These are phyloP conservation scores for Zygoascus tannicola DNA, from an alignment of 805 yeast genomes.

Conservation along the genomic window DNA sequence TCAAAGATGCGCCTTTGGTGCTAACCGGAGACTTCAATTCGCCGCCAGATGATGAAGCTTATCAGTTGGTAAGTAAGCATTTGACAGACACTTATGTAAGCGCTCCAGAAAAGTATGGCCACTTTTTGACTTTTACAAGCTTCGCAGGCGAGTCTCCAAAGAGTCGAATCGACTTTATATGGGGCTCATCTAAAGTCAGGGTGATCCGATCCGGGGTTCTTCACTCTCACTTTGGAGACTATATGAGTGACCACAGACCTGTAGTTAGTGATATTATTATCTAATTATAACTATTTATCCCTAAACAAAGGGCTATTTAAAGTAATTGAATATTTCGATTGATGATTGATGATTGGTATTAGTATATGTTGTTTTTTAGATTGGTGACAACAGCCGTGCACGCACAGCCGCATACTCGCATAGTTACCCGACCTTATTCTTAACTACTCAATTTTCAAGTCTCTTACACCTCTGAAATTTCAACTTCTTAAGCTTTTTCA, in stretches of 20 bases:
- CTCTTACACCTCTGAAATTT: too few relatives aligned
- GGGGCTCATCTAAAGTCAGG: conserved; percentile 28
- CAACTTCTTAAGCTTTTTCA: too few relatives aligned
- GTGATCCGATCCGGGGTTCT: conserved; percentile 13
- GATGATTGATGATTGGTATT: too few relatives aligned
- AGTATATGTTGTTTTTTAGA: too few relatives aligned
- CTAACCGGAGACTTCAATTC: conserved; percentile 54
- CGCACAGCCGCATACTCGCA: too few relatives aligned
- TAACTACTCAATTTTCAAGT: too few relatives aligned
- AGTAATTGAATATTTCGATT: too few relatives aligned
- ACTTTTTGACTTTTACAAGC: conserved; percentile 39
- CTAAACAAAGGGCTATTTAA: too few relatives aligned
- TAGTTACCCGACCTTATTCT: too few relatives aligned
- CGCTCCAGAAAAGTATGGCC: conserved; percentile 34
- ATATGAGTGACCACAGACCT: conserved; percentile 16
- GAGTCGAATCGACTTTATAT: conserved; percentile 36
- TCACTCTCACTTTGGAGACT: conserved; percentile 9
- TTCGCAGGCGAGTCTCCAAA: conserved; percentile 27
- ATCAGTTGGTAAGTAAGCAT: conserved; percentile 33
- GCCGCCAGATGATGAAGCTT: conserved; percentile 34
- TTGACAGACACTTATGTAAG: conserved; percentile 30
- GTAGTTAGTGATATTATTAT: conserved; percentile 9
- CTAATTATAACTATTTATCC: too few relatives aligned
- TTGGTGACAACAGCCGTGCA: too few relatives aligned
- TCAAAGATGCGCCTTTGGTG: conserved; percentile 27